Conservation (phyloP, 1,284 basidiomycete genomes). For the Dichomitus squalens region DNA sequence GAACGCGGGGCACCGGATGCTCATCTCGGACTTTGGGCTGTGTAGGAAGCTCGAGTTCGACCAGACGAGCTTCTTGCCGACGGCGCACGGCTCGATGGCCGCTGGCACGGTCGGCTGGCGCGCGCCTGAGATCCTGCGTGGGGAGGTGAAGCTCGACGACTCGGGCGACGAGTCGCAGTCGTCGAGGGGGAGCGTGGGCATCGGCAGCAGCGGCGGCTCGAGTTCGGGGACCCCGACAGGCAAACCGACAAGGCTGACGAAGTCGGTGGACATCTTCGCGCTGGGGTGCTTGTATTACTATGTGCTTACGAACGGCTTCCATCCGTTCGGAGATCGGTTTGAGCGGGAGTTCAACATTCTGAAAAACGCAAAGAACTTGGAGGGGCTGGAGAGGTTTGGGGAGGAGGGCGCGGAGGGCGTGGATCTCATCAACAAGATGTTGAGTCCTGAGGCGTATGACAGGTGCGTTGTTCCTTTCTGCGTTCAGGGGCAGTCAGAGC, state of each 20-base stretch:
- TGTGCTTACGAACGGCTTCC: slow-evolving; percentile 82
- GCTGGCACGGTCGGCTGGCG: slow-evolving; percentile 95
- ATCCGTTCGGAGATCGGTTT: slow-evolving; percentile 91
- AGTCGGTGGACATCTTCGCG: slow-evolving; percentile 93
- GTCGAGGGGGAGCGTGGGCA: slow-evolving; percentile 63
- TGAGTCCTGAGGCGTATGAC: slow-evolving; percentile 71
- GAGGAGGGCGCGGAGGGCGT: slow-evolving; percentile 89
- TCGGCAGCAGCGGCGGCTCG: slow-evolving; percentile 30
- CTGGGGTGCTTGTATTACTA: slow-evolving; percentile 94
- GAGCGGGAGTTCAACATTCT: slow-evolving; percentile 92
- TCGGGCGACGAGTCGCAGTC: slow-evolving; percentile 65
- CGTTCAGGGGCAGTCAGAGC: too few relatives aligned
- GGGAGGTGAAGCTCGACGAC: slow-evolving; percentile 89
- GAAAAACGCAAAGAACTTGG: slow-evolving; percentile 73
- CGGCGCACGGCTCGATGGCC: slow-evolving; percentile 78
- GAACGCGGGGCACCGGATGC: slow-evolving; percentile 73
- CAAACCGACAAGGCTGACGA: slow-evolving; percentile 75
- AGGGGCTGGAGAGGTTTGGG: slow-evolving; percentile 77
- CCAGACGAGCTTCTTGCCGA: slow-evolving; percentile 90
- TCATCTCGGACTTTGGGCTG: slow-evolving; percentile 94
- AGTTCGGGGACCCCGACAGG: slow-evolving; percentile 40
- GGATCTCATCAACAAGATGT: slow-evolving; percentile 77
- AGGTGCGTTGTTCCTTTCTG: slow-evolving; percentile 50
- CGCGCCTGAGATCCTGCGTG: slow-evolving; percentile 90
- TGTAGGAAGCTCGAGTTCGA: slow-evolving; percentile 92